phyloP scores from a whole-genome alignment of 2,329 filamentous ascomycete genomes.

The Zymoseptoria crescenta region DNA sequence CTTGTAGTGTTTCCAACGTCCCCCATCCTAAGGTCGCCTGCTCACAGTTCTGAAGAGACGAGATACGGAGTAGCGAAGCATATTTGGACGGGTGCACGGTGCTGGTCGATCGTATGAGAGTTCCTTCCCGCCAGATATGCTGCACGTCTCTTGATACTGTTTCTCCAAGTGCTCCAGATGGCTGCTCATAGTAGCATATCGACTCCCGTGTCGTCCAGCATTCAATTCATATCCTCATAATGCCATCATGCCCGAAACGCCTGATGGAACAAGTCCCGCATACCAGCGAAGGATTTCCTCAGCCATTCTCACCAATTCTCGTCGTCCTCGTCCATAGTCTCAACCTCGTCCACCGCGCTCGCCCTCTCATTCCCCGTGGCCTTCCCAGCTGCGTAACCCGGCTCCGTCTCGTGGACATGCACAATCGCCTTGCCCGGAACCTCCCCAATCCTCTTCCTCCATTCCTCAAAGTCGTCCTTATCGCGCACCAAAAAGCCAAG shows the following conservation, averaged over 20 bases:
- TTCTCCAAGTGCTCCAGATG: too few species aligned
- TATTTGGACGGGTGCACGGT: neutral
- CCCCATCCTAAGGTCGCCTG: too few species aligned
- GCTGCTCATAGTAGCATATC: too few species aligned
- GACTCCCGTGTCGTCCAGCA: too few species aligned
- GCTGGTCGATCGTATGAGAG: neutral
- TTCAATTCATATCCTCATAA: neutral
- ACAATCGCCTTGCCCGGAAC: conserved; percentile 73
- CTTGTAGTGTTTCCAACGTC: too few species aligned
- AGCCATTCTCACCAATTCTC: conserved; percentile 4
- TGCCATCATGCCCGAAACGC: neutral
- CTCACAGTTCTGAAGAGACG: too few species aligned
- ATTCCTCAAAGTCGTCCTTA: conserved; percentile 74
- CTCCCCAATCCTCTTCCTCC: conserved; percentile 51
- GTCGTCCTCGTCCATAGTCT: conserved; percentile 66
- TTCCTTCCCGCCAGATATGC: neutral
- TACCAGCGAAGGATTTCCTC: too few species aligned
- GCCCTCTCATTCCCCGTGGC: conserved; percentile 51
- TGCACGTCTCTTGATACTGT: neutral
- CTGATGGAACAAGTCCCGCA: neutral
- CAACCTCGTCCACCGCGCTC: conserved; percentile 79
- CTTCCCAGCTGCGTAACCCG: conserved; percentile 32
- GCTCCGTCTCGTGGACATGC: conserved; percentile 68
- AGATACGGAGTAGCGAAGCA: neutral
- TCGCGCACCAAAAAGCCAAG: conserved; percentile 83